Evolutionary conservation across 805 yeast genomes (phyloP), one percentile per base, ranked within the genome.

Genomic region (Lipomyces sp.): DNA sequence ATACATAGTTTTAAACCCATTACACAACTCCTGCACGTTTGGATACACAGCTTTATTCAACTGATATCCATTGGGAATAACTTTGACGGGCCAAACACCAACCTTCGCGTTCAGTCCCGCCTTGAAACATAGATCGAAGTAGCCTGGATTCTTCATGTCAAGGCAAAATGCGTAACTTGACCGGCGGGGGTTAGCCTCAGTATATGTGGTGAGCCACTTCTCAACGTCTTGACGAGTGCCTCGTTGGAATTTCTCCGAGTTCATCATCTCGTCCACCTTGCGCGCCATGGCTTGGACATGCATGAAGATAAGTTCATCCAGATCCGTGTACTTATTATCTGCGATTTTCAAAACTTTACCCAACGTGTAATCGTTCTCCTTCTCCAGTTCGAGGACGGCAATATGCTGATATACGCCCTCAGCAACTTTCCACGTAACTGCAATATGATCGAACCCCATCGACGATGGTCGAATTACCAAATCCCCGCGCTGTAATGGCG

Each of bases 341-440:
- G 87, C 97, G 39, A 91, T 89, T 46, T 74, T 74, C 43, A 83
- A 68, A 2, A 71, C 68, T 47, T 75, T 74, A 43, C 88, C 88
- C 37, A 84, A 64, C 0, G 80, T 76, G 50, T 71, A 72, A 31
- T 84, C 88, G 55, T 79, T 80, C 45, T 78, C 83, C 63, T 81
- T 81, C 40, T 77, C 82, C 41, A 77, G 76, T 68, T 93, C 98
- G 55, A 82, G 74, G 40, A 93, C 85, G 61, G 89, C 93, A 57
- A 93, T 73, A 66, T 93, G 98, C 67, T 93, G 98, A 70, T 84
- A 93, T 55, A 91, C 71, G 65, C 83, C 85, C 65, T 86, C 91
- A 53, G 86, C 93, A 40, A 93, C 90, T 67, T 93, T 93, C 97
- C 98, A 93, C 0, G 99, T 91, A 37, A 91, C 83, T 2, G 96